These are phyloP conservation scores for Stephania yunnanensis DNA, from an alignment of 164 flowering plant species.

Conservation along the genomic window DNA sequence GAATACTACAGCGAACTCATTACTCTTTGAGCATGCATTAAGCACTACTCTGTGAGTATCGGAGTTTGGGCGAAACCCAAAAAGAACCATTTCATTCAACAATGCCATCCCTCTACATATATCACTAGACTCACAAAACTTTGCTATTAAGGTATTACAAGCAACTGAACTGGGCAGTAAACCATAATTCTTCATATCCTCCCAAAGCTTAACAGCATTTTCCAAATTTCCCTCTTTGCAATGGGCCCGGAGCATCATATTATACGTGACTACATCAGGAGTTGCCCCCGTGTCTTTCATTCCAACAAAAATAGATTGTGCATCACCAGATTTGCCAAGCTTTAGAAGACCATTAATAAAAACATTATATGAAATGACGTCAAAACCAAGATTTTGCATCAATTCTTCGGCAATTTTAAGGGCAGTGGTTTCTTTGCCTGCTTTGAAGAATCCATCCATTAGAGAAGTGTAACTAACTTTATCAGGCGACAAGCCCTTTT, in stretches of 20 bases:
- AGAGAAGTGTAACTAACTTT: conserved; percentile 70
- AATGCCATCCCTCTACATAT: conserved; percentile 42
- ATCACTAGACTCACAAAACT: conserved; percentile 52
- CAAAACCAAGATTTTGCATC: conserved; percentile 46
- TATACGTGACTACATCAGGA: conserved; percentile 60
- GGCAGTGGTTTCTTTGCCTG: conserved; percentile 60
- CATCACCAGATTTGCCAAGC: conserved; percentile 43
- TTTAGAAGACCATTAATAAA: conserved; percentile 62
- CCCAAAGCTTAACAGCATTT: conserved; percentile 46
- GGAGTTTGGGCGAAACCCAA: conserved; percentile 38
- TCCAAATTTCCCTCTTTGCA: conserved; percentile 55
- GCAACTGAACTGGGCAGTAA: conserved; percentile 50
- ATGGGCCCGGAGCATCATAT: conserved; percentile 59
- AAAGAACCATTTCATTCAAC: conserved; percentile 45
- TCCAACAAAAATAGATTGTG: conserved; percentile 39
- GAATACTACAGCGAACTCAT: conserved; percentile 40
- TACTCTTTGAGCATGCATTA: conserved; percentile 44
- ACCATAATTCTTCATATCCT: conserved; percentile 53
- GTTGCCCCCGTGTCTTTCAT: conserved; percentile 49
- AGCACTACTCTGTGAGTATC: conserved; percentile 48
- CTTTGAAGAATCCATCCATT: conserved; percentile 80
- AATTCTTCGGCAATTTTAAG: conserved; percentile 56
- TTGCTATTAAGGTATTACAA: conserved; percentile 43
- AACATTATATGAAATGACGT: conserved; percentile 70
- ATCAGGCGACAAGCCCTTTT: conserved; percentile 61